phyloP scores from a whole-genome alignment of 139 green algal genomes.

The Closterium sp. region DNA sequence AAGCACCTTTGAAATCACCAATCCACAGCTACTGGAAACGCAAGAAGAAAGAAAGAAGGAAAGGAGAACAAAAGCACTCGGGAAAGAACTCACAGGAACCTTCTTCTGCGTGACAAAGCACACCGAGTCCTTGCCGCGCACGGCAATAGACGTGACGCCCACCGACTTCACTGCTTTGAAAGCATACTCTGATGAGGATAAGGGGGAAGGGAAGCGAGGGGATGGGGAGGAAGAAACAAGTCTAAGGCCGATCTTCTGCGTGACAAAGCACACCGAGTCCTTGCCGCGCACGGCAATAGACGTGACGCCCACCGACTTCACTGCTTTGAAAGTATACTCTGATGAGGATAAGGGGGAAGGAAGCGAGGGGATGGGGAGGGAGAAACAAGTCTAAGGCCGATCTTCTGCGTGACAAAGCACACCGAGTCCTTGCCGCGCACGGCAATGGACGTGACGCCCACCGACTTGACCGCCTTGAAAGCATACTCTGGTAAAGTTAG shows the following conservation, averaged over 20 bases:
- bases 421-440: conserved; percentile 89
- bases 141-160: conserved; percentile 82
- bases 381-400: conserved; percentile 51
- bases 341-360: background rate
- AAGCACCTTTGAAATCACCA: too few relatives aligned
- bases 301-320: conserved; percentile 83
- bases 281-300: conserved; percentile 89
- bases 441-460: conserved; percentile 86
- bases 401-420: conserved; percentile 80
- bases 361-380: too few relatives aligned
- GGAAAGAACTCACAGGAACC: conserved; percentile 50
- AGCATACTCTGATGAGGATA: too few relatives aligned
- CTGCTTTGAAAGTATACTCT: conserved; percentile 99
- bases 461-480: conserved; percentile 93
- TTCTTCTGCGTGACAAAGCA: conserved; percentile 78
- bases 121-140: conserved; percentile 87
- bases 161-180: too few relatives aligned
- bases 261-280: conserved; percentile 91
- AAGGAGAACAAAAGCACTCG: background rate
- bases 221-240: too few relatives aligned
- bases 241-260: conserved; percentile 58
- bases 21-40: too few relatives aligned
- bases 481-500: conserved; percentile 85
- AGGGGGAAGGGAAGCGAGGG: too few relatives aligned
- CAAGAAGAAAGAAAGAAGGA: too few relatives aligned